Evolutionary conservation across 139 green algal species (phyloP), one percentile per base, ranked within the genome.

Genomic region (Tetratostichococcus sp.): DNA sequence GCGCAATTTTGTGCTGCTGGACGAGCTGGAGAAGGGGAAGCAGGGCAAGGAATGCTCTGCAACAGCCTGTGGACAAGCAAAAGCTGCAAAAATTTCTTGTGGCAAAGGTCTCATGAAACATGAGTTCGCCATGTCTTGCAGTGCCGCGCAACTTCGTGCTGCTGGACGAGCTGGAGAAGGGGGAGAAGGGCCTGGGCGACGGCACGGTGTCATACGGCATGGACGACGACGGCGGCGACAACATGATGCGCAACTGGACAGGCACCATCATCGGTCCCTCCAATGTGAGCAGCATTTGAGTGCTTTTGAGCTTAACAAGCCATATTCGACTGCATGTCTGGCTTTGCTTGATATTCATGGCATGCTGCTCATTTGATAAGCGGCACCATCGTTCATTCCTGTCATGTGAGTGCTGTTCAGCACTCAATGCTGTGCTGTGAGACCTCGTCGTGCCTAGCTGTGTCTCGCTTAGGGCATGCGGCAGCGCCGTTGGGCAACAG

Each of bases 161-260:
- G n/a, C 85, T 99, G 58, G 93, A 97, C 68, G 93, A 97, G 85
- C 86, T 97, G 33, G 95, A 99, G 72, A 89, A 94, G 72, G 91
- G 95, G 2, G 94, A 98, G 79, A 97, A 94, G 74, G 95, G 95
- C 43, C 91, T 97, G 69, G 95, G 94, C 8, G 95, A 99, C 83
- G 95, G 96, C 33, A 95, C 90, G 0, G 96, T 99, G 17, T 92
- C 80, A 39, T 99, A 99, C 87, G 95, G 95, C 32, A 93, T 99
- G 91, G 93, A 96, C 34, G 92, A 97, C 72, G 65, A 75, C 32
- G 89, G 92, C 23, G 39, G 8, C 2, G 94, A 98, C 66, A 84
- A 96, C 68, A 74, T 93, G 8, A 97, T 99, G 94, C 82, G 85
- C 30, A 88, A 89, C 83, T 99, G 96, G 96, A 97, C 88, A 11